Evolutionary conservation across 2,329 filamentous ascomycete species (phyloP), one percentile per base, ranked within the genome.

Genomic region (Rosellinia necatrix): DNA sequence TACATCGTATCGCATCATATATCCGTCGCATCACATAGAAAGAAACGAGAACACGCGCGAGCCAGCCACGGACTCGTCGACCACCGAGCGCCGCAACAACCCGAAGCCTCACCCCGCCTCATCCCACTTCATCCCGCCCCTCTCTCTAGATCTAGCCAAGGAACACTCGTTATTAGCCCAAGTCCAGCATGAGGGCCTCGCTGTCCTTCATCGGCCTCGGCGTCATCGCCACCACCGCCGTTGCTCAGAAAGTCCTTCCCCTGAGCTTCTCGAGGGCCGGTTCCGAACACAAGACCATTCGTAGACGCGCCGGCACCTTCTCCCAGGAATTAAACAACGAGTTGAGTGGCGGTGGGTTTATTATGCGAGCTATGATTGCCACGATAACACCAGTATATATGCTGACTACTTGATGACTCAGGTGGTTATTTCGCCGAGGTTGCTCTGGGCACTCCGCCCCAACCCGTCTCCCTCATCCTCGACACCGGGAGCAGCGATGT

Each of bases 401-500:
- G 10, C 37, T 42, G 7, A 50, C 19, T 25, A 10, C 8, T 15
- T 38, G n/a, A 19, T n/a, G n/a, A 32, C n/a, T 15, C 8, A 50
- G 48, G 49, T 19, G 49, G 80, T 12, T 86, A 85, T 72, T 84
- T 79, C 66, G 78, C 80, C 35, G 76, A 82, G 47, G 76, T 87
- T 37, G 72, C 73, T n/a, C 70, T 87, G 37, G 85, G 85, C 46
- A 85, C 83, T 0, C 85, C 85, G 0, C 72, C 75, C 0, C 84
- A 87, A 69, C 68, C 71, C 3, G 69, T 86, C 46, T 75, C 71
- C 49, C 74, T 87, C 63, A 75, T 82, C 49, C 76, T 87, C 59
- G 84, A 87, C 69, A 87, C 84, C 2, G 85, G 84, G 24, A 85
- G 81, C 68, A 84, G 81, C 61, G 85, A 87, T 66, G 79, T 83